Conservation (phyloP, 2,329 filamentous ascomycete genomes). For the Penicillium brevicompactum region DNA sequence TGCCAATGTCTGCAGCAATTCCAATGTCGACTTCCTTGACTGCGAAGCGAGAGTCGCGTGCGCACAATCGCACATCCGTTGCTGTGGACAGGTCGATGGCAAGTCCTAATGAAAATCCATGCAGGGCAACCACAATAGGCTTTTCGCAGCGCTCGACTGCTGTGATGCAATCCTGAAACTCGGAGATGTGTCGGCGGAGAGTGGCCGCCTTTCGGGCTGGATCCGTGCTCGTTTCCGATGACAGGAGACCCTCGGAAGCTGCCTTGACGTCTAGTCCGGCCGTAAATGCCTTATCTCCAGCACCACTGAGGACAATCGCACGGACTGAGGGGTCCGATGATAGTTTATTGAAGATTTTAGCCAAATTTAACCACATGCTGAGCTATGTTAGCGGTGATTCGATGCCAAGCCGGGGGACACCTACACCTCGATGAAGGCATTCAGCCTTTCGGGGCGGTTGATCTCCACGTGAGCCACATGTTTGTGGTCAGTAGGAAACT, state of each 20-base stretch:
- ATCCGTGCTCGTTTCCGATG: constrained; percentile 52
- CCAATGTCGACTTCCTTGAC: constrained; percentile 56
- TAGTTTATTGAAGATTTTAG: constrained; percentile 69
- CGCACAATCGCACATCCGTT: constrained; percentile 47
- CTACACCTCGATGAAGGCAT: constrained; percentile 75
- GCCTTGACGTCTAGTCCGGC: constrained; percentile 81
- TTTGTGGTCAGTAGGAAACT: constrained; percentile 60
- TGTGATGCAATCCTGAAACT: constrained; percentile 79
- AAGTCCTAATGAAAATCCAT: constrained; percentile 76
- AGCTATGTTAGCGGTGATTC: constrained; percentile 5
- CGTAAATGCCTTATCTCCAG: constrained; percentile 82
- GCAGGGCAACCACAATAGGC: constrained; percentile 80
- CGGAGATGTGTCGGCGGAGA: constrained; percentile 68
- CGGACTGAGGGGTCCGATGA: constrained; percentile 73
- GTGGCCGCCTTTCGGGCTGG: constrained; percentile 63
- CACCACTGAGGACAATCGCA: constrained; percentile 75
- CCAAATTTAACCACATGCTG: constrained; percentile 83
- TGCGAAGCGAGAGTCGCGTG: constrained; percentile 38
- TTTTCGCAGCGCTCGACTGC: constrained; percentile 87
- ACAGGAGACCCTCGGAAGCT: constrained; percentile 57
- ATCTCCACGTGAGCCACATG: constrained; percentile 91
- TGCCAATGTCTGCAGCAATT: constrained; percentile 52
- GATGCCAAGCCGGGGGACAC: constrained; percentile 20
- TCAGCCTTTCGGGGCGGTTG: constrained; percentile 82
- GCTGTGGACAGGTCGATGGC: constrained; percentile 65